Conservation (phyloP, 1,139 yeast genomes). For the Scheffersomyces parashehatae region DNA sequence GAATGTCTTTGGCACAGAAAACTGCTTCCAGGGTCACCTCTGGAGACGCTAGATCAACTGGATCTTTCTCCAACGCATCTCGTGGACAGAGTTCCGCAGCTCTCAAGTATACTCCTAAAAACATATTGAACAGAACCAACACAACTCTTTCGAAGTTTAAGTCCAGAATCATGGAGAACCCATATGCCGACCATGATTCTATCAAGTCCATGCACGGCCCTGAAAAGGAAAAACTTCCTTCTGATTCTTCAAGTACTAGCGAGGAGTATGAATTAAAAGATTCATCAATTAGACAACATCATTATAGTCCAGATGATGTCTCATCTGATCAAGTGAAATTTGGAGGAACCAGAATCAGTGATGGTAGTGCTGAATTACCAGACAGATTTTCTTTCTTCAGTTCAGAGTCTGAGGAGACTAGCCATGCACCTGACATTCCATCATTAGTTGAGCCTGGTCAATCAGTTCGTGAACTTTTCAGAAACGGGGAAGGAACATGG, state of each 20-base stretch:
- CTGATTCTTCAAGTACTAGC: constrained; percentile 29
- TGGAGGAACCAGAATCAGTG: constrained; percentile 34
- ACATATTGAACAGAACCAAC: constrained; percentile 27
- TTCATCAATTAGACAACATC: constrained; percentile 2
- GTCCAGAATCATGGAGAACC: constrained; percentile 3
- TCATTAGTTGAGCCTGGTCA: constrained; percentile 67
- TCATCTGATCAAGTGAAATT: constrained; percentile 32
- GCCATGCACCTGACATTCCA: constrained; percentile 85
- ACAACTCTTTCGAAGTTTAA: constrained; percentile 8
- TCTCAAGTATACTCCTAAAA: constrained; percentile 58
- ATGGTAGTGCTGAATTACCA: constrained; percentile 21
- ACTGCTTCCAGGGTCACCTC: constrained; percentile 26
- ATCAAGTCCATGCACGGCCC: constrained; percentile 8
- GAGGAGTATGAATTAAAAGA: constrained; percentile 19
- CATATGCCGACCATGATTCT: constrained; percentile 6
- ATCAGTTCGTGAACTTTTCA: constrained; percentile 65
- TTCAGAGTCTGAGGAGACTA: constrained; percentile 79
- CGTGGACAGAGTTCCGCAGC: constrained; percentile 44
- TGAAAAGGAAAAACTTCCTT: constrained; percentile 13
- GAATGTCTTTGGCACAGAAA: constrained; percentile 30
- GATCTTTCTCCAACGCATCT: constrained; percentile 19
- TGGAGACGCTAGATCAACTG: constrained; percentile 21
- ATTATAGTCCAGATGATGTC: constrained; percentile 4
- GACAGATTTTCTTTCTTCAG: constrained; percentile 84
- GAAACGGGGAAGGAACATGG: constrained; percentile 64